Evolutionary conservation across 164 flowering plant species (phyloP).

Genomic region (Pachysandra terminalis): DNA sequence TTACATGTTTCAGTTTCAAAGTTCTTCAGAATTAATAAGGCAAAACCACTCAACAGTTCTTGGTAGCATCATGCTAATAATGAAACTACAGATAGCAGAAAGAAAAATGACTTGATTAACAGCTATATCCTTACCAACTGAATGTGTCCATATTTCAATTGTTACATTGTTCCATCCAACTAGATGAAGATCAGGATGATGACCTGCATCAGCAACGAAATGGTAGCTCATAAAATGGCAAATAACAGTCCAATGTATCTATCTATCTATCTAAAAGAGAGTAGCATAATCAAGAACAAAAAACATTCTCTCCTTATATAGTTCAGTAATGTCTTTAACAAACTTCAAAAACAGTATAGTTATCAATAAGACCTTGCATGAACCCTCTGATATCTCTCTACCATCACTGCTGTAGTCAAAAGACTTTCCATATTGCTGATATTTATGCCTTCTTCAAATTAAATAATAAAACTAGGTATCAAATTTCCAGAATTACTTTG

Average conservation of each 20-base stretch:
- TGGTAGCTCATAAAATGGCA: not conserved
- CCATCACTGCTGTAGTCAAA: not conserved
- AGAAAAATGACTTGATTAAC: not conserved
- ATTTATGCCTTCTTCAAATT: not conserved
- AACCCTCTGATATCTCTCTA: not conserved
- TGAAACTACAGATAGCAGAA: not conserved
- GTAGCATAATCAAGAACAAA: not conserved
- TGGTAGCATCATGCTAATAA: not conserved
- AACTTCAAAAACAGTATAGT: too few relatives aligned
- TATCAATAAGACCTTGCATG: not conserved
- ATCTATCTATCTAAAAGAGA: not conserved
- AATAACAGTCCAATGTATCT: too few relatives aligned
- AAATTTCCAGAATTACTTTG: not conserved
- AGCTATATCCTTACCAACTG: conserved; percentile 61
- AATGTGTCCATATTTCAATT: conserved; percentile 92
- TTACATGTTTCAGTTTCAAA: too few relatives aligned
- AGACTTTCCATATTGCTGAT: not conserved
- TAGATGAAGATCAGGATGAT: conserved; percentile 97
- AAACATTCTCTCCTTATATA: not conserved
- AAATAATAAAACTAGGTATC: not conserved
- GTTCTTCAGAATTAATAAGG: too few relatives aligned
- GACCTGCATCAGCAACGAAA: conserved; percentile 48
- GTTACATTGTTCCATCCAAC: conserved; percentile 89
- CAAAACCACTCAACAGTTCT: too few relatives aligned
- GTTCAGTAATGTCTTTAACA: too few relatives aligned